Conservation (phyloP, 139 green algal genomes). For the Chlorella sp. region DNA sequence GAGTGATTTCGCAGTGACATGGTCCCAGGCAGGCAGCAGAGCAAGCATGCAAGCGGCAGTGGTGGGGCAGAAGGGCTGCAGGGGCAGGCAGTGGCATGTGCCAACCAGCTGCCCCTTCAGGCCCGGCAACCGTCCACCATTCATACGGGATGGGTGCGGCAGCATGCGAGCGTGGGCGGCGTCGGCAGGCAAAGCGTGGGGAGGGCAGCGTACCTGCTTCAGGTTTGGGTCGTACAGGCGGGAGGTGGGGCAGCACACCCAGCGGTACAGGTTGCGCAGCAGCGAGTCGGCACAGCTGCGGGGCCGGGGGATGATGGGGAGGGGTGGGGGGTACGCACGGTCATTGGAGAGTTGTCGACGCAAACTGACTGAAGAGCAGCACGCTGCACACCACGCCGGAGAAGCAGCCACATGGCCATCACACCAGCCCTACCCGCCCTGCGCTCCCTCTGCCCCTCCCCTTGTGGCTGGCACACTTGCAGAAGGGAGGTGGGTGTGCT, state of each 20-base stretch:
- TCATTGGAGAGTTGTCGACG: neutral
- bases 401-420: too few relatives aligned
- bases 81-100: too few relatives aligned
- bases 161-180: too few relatives aligned
- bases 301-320: neutral
- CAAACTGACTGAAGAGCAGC: too few relatives aligned
- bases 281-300: slow-evolving; percentile 70
- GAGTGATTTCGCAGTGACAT: neutral
- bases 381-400: neutral
- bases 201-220: slow-evolving; percentile 43
- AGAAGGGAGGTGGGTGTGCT: too few relatives aligned
- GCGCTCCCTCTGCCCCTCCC: too few relatives aligned
- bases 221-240: slow-evolving; percentile 77
- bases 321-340: neutral
- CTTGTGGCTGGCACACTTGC: too few relatives aligned
- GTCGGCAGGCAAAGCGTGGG: too few relatives aligned
- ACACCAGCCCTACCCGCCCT: neutral
- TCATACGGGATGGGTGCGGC: too few relatives aligned
- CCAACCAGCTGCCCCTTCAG: too few relatives aligned
- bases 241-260: slow-evolving; percentile 76
- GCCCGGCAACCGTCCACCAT: too few relatives aligned
- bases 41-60: neutral
- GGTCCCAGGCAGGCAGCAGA: neutral
- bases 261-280: slow-evolving; percentile 86
- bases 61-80: neutral